Percentiles rank a stretch among this genome's conserved stretches.
phyloP scores from a whole-genome alignment of 331 rosid species.

The Prunus yedoensis region DNA sequence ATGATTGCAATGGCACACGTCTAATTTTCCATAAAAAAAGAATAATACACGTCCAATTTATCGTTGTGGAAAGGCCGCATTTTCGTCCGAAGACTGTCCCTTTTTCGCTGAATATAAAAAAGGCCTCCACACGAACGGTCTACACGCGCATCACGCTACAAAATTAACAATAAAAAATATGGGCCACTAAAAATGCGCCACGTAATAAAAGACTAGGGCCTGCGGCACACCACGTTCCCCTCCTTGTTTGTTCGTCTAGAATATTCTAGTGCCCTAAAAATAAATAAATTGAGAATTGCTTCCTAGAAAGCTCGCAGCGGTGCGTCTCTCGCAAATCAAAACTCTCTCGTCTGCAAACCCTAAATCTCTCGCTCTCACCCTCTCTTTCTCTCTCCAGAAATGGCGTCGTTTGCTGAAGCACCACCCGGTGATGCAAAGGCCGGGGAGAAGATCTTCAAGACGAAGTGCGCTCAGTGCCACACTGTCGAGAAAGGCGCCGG shows the following conservation, averaged over 20 bases:
- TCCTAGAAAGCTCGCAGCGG: background rate
- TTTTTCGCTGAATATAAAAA: background rate
- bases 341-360: slow-evolving; percentile 5
- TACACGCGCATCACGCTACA: background rate
- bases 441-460: slow-evolving; percentile 73
- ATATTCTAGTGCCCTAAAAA: background rate
- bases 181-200: background rate
- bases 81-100: background rate
- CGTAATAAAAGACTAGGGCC: slow-evolving; percentile 1
- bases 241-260: background rate
- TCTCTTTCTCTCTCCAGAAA: slow-evolving; percentile 9
- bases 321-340: background rate
- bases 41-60: background rate
- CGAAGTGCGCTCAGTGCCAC: slow-evolving; percentile 87
- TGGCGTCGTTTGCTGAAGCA: slow-evolving; percentile 73
- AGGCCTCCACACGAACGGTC: background rate
- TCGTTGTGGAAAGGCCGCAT: background rate
- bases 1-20: too few species aligned
- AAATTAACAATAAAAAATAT: background rate
- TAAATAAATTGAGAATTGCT: background rate
- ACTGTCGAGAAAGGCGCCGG: slow-evolving; percentile 79
- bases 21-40: too few species aligned
- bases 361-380: background rate
- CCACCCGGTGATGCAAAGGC: slow-evolving; percentile 58
- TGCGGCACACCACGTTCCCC: slow-evolving; percentile 9